phyloP scores from a whole-genome alignment of 768 basidiomycete genomes.

The Peribolospora baueri region DNA sequence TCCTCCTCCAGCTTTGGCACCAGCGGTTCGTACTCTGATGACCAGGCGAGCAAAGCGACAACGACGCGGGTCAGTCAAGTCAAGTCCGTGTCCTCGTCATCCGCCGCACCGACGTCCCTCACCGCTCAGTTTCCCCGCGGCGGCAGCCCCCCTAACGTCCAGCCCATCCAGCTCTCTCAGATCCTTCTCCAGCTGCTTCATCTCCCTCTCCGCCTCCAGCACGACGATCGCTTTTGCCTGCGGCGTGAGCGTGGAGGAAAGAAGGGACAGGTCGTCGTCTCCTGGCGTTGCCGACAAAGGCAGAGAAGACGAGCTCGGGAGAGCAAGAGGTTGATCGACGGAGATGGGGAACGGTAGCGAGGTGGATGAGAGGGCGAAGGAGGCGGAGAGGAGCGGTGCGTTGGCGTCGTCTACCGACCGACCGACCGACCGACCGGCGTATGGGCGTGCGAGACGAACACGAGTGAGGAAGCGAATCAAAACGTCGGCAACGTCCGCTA shows the following conservation, averaged over 20 bases:
- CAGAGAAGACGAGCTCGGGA: too few relatives aligned
- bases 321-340: not conserved
- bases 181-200: constrained; percentile 8
- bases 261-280: not conserved
- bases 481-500: not conserved
- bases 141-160: constrained; percentile 5
- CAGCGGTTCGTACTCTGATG: constrained; percentile 5
- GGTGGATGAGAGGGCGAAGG: not conserved
- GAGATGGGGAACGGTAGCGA: not conserved
- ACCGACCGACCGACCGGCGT: not conserved
- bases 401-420: constrained; percentile 9
- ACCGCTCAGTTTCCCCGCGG: constrained; percentile 8
- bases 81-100: too few relatives aligned
- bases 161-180: constrained; percentile 9
- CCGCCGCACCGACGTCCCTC: not conserved
- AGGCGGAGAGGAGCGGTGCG: constrained; percentile 6
- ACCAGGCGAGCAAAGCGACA: not conserved
- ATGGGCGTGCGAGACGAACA: not conserved
- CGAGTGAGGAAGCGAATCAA: not conserved
- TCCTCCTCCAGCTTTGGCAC: not conserved
- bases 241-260: not conserved
- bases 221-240: constrained; percentile 8
- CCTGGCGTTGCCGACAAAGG: not conserved
- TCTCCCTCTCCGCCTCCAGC: constrained; percentile 11
- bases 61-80: too few relatives aligned